Evolutionary conservation across 768 basidiomycete species (phyloP).

Genomic region (Lactifluus rugatus): DNA sequence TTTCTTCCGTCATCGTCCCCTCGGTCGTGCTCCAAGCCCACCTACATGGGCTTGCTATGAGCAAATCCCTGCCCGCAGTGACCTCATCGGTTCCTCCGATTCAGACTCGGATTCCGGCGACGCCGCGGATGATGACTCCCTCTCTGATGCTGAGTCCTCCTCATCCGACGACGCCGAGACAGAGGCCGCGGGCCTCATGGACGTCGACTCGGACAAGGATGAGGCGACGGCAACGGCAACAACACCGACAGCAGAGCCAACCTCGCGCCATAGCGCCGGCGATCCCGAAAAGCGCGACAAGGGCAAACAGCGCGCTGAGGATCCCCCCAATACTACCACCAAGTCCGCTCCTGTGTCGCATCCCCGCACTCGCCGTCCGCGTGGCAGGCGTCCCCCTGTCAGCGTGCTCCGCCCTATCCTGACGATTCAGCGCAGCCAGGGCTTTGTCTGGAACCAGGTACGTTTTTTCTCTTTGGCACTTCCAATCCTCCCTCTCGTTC

Average conservation of each 20-base stretch:
- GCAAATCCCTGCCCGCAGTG: constrained; percentile 46
- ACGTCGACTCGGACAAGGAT: constrained; percentile 10
- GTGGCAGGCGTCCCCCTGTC: constrained; percentile 44
- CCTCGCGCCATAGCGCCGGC: neutral
- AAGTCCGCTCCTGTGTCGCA: constrained; percentile 23
- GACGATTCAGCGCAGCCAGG: constrained; percentile 80
- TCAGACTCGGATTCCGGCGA: constrained; percentile 14
- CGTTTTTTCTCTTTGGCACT: constrained; percentile 17
- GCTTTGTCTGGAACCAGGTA: constrained; percentile 89
- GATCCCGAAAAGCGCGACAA: constrained; percentile 16
- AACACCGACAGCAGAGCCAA: neutral
- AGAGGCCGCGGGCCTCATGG: constrained; percentile 26
- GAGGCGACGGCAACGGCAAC: neutral
- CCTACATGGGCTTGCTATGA: constrained; percentile 88
- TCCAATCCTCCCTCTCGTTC: neutral
- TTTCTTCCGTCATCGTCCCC: constrained; percentile 58
- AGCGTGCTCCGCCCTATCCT: constrained; percentile 70
- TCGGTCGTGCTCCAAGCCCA: constrained; percentile 73
- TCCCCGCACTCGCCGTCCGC: constrained; percentile 27
- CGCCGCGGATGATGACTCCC: constrained; percentile 12
- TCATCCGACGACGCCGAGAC: constrained; percentile 27
- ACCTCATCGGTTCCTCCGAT: constrained; percentile 29
- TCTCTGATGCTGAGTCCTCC: constrained; percentile 24
- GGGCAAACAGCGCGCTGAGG: constrained; percentile 72
- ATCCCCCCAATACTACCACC: constrained; percentile 25